These are phyloP conservation scores for Nidula microcarpa DNA, from an alignment of 768 basidiomycete genomes.

Conservation along the genomic window DNA sequence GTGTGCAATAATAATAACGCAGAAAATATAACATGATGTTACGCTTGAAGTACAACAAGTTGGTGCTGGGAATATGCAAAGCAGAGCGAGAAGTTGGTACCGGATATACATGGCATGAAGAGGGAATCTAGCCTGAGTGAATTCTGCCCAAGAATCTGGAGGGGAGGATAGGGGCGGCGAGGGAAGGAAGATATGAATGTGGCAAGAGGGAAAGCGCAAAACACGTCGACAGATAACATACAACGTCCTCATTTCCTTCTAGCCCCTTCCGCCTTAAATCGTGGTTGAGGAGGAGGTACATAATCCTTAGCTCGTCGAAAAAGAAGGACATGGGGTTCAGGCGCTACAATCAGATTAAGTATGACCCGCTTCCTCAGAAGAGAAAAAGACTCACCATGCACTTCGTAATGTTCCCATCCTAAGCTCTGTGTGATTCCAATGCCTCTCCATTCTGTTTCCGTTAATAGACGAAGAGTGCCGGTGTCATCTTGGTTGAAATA, in stretches of 20 bases:
- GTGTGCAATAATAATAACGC: not conserved
- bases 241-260: constrained; percentile 30
- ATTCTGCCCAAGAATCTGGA: not conserved
- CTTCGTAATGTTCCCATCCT: constrained; percentile 97
- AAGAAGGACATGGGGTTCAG: constrained; percentile 90
- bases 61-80: not conserved
- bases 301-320: constrained; percentile 82
- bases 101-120: not conserved
- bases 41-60: not conserved
- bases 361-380: constrained; percentile 1
- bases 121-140: not conserved
- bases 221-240: not conserved
- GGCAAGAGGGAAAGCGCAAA: not conserved
- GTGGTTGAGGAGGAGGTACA: constrained; percentile 46
- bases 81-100: not conserved
- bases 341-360: constrained; percentile 44
- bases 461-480: constrained; percentile 76
- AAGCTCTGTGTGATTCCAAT: constrained; percentile 96
- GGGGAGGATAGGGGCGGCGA: not conserved
- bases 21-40: not conserved
- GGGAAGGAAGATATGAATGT: not conserved
- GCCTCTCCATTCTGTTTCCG: constrained; percentile 91
- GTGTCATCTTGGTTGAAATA: constrained; percentile 73
- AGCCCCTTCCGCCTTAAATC: constrained; percentile 24
- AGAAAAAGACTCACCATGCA: constrained; percentile 65